Evolutionary conservation across 2,329 filamentous ascomycete genomes (phyloP).

Genomic region (Sporothrix schenckii): DNA sequence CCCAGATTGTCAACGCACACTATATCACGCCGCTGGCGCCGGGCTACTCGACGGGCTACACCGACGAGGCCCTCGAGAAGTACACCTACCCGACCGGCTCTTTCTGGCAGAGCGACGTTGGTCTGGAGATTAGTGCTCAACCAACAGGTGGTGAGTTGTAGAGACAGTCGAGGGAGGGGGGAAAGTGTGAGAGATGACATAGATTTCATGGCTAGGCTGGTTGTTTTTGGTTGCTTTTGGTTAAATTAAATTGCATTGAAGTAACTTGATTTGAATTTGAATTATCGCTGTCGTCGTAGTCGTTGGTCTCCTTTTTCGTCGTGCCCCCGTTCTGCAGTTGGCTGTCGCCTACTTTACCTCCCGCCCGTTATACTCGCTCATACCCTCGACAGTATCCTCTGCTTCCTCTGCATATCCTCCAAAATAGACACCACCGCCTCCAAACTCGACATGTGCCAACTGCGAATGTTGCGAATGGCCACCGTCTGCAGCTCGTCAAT

Average conservation of each 20-base stretch:
- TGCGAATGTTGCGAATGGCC: constrained; percentile 40
- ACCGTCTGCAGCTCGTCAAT: constrained; percentile 41
- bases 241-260: no score
- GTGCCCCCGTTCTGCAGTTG: background rate
- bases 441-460: constrained; percentile 40
- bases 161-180: background rate
- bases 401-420: constrained; percentile 41
- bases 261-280: no score
- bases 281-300: no score
- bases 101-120: constrained; percentile 30
- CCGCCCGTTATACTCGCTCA: background rate
- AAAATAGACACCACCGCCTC: constrained; percentile 40
- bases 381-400: constrained; percentile 33
- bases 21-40: constrained; percentile 81
- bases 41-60: constrained; percentile 59
- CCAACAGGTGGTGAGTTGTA: constrained; percentile 30
- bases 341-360: background rate
- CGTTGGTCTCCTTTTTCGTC: no score
- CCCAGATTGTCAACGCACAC: constrained; percentile 78
- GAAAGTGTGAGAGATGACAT: background rate
- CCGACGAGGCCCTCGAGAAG: constrained; percentile 28
- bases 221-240: no score
- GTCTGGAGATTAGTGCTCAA: constrained; percentile 25
- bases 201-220: background rate
- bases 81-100: constrained; percentile 29